Conservation (phyloP, 192 early-diverging fungal species). For the Piromyces finnis region DNA sequence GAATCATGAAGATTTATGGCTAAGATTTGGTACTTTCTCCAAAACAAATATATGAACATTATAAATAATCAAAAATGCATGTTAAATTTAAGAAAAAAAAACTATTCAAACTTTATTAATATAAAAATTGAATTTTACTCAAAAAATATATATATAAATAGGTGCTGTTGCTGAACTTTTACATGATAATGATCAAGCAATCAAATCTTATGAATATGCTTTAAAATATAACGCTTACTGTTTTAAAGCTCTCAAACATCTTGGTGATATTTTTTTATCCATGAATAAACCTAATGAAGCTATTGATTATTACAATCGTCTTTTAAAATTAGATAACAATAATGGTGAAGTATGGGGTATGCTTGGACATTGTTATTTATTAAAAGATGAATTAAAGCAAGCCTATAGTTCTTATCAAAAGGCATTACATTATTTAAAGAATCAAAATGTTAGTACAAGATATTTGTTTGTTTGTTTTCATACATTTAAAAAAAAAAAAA, state of each 20-base stretch:
- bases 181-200: constrained; percentile 69
- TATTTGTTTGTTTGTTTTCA: background rate
- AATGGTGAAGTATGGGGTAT: constrained; percentile 95
- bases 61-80: too few relatives aligned
- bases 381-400: constrained; percentile 86
- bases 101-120: background rate
- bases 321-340: constrained; percentile 59
- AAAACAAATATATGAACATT: too few relatives aligned
- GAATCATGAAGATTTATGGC: too few relatives aligned
- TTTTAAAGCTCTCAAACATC: constrained; percentile 53
- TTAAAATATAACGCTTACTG: constrained; percentile 91
- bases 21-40: too few relatives aligned
- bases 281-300: constrained; percentile 50
- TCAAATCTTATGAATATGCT: constrained; percentile 69
- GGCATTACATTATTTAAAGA: constrained; percentile 76
- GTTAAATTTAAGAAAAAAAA: too few relatives aligned
- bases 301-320: constrained; percentile 79
- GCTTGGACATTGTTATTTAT: constrained; percentile 85
- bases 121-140: constrained; percentile 12
- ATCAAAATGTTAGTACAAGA: constrained; percentile 51
- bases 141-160: constrained; percentile 6
- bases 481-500: background rate
- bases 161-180: constrained; percentile 45
- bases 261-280: constrained; percentile 64
- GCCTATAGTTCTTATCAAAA: constrained; percentile 94